These are phyloP conservation scores for Backusella westeae DNA, from an alignment of 192 early-diverging fungal genomes.

Conservation along the genomic window DNA sequence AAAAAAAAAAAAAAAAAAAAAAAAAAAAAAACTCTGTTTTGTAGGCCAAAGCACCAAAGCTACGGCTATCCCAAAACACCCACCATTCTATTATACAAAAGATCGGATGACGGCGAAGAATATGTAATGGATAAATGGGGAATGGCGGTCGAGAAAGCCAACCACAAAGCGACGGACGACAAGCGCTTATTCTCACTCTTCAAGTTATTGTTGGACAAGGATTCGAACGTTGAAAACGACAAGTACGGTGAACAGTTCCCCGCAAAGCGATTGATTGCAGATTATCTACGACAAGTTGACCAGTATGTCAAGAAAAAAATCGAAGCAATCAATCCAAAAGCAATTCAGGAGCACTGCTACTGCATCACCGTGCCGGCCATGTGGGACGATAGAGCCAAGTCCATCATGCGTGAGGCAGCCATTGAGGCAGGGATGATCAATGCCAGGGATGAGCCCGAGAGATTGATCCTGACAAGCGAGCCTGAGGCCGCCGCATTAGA, in stretches of 20 bases:
- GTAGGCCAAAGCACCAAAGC: slow-evolving; percentile 33
- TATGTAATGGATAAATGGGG: slow-evolving; percentile 33
- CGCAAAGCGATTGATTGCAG: slow-evolving; percentile 33
- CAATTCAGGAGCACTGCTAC: slow-evolving; percentile 23
- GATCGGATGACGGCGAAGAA: slow-evolving; percentile 22
- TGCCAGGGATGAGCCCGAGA: slow-evolving; percentile 39
- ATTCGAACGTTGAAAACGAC: slow-evolving; percentile 27
- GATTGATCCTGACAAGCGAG: slow-evolving; percentile 38
- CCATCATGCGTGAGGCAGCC: slow-evolving; percentile 47
- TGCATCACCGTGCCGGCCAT: slow-evolving; percentile 51
- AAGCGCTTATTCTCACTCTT: slow-evolving; percentile 36
- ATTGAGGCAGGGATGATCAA: slow-evolving; percentile 43
- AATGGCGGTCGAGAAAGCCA: slow-evolving; percentile 25
- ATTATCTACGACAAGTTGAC: neutral
- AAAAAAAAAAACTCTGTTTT: neutral
- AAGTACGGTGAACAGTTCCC: slow-evolving; percentile 42
- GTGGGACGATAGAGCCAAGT: slow-evolving; percentile 48
- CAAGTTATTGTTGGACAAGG: slow-evolving; percentile 41
- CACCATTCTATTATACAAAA: slow-evolving; percentile 39
- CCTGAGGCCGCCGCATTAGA: slow-evolving; percentile 47
- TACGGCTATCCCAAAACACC: slow-evolving; percentile 42
- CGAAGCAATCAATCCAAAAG: neutral
- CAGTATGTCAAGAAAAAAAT: neutral
- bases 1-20: no score
- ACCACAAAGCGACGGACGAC: slow-evolving; percentile 26